Conservation (phyloP, 495 filamentous ascomycete genomes). For the Aspergillus campestris region DNA sequence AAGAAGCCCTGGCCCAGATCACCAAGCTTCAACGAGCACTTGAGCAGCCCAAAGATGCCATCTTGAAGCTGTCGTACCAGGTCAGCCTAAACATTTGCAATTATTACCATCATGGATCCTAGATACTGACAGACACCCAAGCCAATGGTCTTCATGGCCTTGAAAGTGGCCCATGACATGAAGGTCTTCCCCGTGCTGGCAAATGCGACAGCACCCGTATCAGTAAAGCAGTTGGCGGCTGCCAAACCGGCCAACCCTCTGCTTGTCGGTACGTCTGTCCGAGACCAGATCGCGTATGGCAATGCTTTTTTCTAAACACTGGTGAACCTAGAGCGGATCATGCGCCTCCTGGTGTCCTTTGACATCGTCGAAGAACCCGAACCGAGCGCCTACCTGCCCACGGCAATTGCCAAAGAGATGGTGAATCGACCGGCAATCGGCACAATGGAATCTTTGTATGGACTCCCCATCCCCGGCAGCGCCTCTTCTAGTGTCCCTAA, state of each 20-base stretch:
- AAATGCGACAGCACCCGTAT: conserved; percentile 5
- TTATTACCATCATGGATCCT: background rate
- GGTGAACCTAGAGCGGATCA: conserved; percentile 11
- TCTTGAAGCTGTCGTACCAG: conserved; percentile 11
- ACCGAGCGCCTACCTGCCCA: conserved; percentile 11
- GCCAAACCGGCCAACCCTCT: conserved; percentile 13
- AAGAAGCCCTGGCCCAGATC: conserved; percentile 9
- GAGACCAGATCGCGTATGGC: too few species aligned
- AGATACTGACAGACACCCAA: background rate
- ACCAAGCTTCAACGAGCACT: conserved; percentile 7
- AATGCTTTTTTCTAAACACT: too few species aligned
- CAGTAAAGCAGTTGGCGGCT: conserved; percentile 8
- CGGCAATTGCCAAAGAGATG: conserved; percentile 11
- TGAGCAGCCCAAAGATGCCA: conserved; percentile 12
- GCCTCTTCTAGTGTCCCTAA: background rate
- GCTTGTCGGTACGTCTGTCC: conserved; percentile 11
- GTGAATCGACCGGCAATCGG: conserved; percentile 10
- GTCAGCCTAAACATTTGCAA: conserved; percentile 1
- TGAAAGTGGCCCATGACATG: conserved; percentile 16
- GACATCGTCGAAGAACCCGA: conserved; percentile 6
- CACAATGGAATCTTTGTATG: conserved; percentile 13
- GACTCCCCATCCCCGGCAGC: background rate
- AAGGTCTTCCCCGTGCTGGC: conserved; percentile 12
- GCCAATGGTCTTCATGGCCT: conserved; percentile 16
- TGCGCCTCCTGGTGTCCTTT: conserved; percentile 13